Conservation (phyloP, 192 early-diverging fungal species). For the Funneliformis mosseae region DNA sequence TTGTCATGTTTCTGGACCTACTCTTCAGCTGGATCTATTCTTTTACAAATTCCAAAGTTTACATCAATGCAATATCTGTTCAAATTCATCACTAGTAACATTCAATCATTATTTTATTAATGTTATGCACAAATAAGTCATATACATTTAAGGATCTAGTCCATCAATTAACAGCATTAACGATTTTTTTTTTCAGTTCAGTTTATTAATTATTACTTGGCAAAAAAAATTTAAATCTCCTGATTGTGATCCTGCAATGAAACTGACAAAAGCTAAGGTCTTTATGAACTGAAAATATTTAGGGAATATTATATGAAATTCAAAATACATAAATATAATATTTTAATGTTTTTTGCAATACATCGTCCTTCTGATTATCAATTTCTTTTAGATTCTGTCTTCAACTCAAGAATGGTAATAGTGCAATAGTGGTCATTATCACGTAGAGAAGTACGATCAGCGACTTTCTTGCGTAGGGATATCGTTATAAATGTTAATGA, state of each 20-base stretch:
- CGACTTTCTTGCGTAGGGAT: slow-evolving; percentile 31
- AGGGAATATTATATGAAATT: background rate
- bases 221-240: slow-evolving; percentile 40
- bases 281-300: slow-evolving; percentile 39
- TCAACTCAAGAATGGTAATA: background rate
- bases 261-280: slow-evolving; percentile 39
- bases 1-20: slow-evolving; percentile 34
- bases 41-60: slow-evolving; percentile 56
- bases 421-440: background rate
- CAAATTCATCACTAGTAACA: slow-evolving; percentile 44
- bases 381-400: background rate
- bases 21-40: slow-evolving; percentile 33
- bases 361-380: slow-evolving; percentile 46
- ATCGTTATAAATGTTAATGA: no score
- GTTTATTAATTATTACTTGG: slow-evolving; percentile 40
- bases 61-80: slow-evolving; percentile 66
- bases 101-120: no score
- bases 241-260: slow-evolving; percentile 44
- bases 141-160: slow-evolving; percentile 42
- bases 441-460: slow-evolving; percentile 5
- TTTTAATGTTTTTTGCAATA: slow-evolving; percentile 54
- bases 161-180: slow-evolving; percentile 40
- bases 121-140: slow-evolving; percentile 43
- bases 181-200: slow-evolving; percentile 38
- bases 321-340: background rate